These are phyloP conservation scores for Colletotrichum kahawae DNA, from an alignment of 2,329 filamentous ascomycete genomes.

Conservation along the genomic window DNA sequence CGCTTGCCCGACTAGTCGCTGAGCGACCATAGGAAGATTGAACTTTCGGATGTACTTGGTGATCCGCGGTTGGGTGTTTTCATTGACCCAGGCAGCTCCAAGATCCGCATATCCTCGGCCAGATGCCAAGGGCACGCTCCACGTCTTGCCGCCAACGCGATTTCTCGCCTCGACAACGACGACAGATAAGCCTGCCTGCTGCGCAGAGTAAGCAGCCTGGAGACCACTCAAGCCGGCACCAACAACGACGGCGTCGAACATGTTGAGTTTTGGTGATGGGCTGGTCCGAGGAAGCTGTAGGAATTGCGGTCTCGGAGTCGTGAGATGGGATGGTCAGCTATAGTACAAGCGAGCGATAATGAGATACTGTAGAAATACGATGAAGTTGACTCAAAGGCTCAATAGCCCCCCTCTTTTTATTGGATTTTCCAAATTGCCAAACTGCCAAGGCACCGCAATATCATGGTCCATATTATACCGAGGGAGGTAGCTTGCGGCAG, in stretches of 20 bases:
- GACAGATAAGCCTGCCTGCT: slow-evolving; percentile 34
- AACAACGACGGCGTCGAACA: slow-evolving; percentile 39
- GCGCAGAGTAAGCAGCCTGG: slow-evolving; percentile 34
- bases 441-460: background rate
- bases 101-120: slow-evolving; percentile 28
- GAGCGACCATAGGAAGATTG: slow-evolving; percentile 32
- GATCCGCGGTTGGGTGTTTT: slow-evolving; percentile 36
- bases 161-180: slow-evolving; percentile 45
- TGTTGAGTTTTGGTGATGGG: background rate
- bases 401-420: background rate
- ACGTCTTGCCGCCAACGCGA: slow-evolving; percentile 47
- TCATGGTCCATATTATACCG: too few relatives aligned
- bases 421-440: background rate
- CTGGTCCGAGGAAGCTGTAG: background rate
- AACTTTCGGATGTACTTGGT: slow-evolving; percentile 31
- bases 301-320: background rate
- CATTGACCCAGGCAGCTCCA: slow-evolving; percentile 28
- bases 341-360: background rate
- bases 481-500: background rate
- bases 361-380: background rate
- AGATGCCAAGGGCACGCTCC: slow-evolving; percentile 25
- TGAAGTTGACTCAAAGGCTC: background rate
- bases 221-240: slow-evolving; percentile 44
- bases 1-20: slow-evolving; percentile 33
- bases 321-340: background rate